Conservation (phyloP, 2,329 filamentous ascomycete genomes). For the Fusarium sp. region DNA sequence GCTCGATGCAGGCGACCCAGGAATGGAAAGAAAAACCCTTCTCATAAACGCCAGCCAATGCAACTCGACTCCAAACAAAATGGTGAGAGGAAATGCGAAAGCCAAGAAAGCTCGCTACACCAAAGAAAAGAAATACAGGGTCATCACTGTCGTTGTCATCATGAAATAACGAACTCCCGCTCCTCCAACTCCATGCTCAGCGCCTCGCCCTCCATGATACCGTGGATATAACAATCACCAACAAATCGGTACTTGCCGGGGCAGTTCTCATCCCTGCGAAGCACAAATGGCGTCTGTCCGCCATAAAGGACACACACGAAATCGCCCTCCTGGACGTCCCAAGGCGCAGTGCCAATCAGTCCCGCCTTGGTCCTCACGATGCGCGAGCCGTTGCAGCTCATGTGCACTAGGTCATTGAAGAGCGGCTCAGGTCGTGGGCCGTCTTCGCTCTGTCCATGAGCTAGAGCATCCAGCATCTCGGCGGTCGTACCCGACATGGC, state of each 20-base stretch:
- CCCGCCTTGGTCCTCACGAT: constrained; percentile 9
- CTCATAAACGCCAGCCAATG: constrained; percentile 5
- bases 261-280: constrained; percentile 1
- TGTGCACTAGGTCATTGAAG: constrained; percentile 13
- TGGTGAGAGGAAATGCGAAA: background rate
- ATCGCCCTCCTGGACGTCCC: constrained; percentile 5
- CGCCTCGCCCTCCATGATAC: constrained; percentile 14
- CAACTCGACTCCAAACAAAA: background rate
- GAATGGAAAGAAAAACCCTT: background rate
- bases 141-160: background rate
- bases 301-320: constrained; percentile 6
- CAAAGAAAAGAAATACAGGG: background rate
- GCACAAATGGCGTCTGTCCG: constrained; percentile 11
- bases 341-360: constrained; percentile 1
- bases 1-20: background rate
- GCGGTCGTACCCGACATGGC: constrained; percentile 4
- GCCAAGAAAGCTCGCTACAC: background rate
- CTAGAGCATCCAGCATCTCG: constrained; percentile 9
- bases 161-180: constrained; percentile 14
- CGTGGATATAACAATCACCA: constrained; percentile 11
- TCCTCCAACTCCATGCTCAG: constrained; percentile 11
- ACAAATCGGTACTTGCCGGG: constrained; percentile 8
- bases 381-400: constrained; percentile 12
- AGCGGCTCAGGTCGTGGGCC: constrained; percentile 8
- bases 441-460: constrained; percentile 2